A percentile compares a stretch with the other conserved stretches of the same genome.
These are phyloP conservation scores for Diphasiastrum complanatum DNA, from an alignment of 83 land plant species.

Conservation along the genomic window DNA sequence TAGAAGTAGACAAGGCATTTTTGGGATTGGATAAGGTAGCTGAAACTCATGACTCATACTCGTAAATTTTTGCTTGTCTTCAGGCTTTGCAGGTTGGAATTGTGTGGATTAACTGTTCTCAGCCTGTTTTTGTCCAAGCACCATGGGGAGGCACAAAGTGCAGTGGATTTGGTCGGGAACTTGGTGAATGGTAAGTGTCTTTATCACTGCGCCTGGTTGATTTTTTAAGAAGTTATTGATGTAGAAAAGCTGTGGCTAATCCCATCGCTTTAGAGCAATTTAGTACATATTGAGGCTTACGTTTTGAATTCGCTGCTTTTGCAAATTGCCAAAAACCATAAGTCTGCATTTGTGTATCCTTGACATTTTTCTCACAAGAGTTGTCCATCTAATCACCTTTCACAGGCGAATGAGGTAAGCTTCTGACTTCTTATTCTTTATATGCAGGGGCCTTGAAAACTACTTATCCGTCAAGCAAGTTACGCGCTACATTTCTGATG, in stretches of 20 bases:
- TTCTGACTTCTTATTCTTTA: background rate
- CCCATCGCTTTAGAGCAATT: background rate
- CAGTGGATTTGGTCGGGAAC: conserved; percentile 98
- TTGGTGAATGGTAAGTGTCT: conserved; percentile 82
- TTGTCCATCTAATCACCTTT: background rate
- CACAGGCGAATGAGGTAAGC: background rate
- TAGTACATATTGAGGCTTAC: too few relatives aligned
- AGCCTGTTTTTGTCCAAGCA: conserved; percentile 92
- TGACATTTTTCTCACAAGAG: background rate
- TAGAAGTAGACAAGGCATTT: conserved; percentile 2
- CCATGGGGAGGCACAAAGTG: conserved; percentile 99
- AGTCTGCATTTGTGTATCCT: too few relatives aligned
- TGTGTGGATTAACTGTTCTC: conserved; percentile 98
- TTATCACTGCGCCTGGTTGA: background rate
- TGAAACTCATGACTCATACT: too few relatives aligned
- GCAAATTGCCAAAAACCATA: too few relatives aligned
- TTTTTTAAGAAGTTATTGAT: background rate
- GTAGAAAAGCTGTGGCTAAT: background rate
- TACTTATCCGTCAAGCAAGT: conserved; percentile 92
- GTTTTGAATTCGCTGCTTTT: too few relatives aligned
- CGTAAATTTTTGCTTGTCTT: conserved; percentile 2
- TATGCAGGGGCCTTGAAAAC: conserved; percentile 88
- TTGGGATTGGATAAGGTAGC: too few relatives aligned
- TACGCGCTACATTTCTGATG: conserved; percentile 77
- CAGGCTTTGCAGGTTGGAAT: conserved; percentile 88